Evolutionary conservation across 108 stramenopile genomes (phyloP).

Genomic region (Tribonema minus): DNA sequence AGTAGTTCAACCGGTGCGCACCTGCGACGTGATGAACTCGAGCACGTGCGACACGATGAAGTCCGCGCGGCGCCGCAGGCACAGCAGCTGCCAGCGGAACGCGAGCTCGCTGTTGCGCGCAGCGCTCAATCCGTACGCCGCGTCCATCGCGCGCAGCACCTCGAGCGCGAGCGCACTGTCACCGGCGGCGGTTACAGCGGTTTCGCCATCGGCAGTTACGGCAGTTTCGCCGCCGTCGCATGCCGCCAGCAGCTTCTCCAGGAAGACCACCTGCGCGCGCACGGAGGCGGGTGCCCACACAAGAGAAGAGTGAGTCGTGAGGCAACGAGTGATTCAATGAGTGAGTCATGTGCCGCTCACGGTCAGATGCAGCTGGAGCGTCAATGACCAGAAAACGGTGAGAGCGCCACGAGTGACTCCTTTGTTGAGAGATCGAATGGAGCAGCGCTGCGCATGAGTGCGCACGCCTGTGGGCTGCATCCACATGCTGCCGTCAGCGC

Average conservation of each 20-base stretch:
- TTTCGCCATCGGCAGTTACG: background rate
- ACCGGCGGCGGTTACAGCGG: background rate
- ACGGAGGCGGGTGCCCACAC: background rate
- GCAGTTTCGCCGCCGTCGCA: background rate
- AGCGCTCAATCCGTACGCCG: conserved; percentile 59
- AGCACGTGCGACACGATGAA: conserved; percentile 65
- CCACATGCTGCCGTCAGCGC: no score
- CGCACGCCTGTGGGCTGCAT: no score
- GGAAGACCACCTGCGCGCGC: background rate
- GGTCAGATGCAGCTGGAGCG: no score
- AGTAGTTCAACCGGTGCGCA: conserved; percentile 10
- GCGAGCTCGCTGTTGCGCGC: conserved; percentile 81
- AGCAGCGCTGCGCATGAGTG: no score
- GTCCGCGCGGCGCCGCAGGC: conserved; percentile 65
- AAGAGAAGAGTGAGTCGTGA: background rate
- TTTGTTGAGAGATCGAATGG: no score
- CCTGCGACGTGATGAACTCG: conserved; percentile 72
- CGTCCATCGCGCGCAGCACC: conserved; percentile 68
- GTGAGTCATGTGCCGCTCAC: no score
- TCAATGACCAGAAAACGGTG: no score
- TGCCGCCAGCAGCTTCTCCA: background rate
- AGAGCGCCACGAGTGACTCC: no score
- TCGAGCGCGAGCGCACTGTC: conserved; percentile 52
- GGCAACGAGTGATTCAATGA: no score
- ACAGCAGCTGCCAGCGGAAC: conserved; percentile 80